Conservation (phyloP, 345 rosid genomes). For the Sapria himalayana region DNA sequence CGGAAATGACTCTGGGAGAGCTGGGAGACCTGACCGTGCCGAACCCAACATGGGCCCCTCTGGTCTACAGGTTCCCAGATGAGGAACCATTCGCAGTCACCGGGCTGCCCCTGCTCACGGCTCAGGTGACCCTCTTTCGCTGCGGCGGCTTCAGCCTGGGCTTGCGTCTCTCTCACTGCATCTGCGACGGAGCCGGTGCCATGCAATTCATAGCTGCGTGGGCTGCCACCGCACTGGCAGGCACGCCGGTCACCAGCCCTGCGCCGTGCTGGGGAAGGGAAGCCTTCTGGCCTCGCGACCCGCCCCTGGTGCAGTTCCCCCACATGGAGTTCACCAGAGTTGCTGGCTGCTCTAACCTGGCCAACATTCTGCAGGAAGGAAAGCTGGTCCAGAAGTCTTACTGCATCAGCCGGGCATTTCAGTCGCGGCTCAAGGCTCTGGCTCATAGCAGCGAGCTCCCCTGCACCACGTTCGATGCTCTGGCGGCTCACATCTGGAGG, state of each 20-base stretch:
- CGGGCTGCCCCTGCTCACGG: conserved; percentile 67
- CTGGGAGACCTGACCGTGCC: conserved; percentile 72
- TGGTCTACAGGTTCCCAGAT: conserved; percentile 34
- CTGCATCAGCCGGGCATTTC: conserved; percentile 46
- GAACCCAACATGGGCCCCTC: conserved; percentile 66
- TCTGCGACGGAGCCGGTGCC: conserved; percentile 79
- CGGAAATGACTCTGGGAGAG: conserved; percentile 30
- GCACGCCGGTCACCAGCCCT: conserved; percentile 29
- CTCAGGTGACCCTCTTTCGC: conserved; percentile 53
- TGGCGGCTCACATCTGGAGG: conserved; percentile 86
- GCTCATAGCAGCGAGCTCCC: conserved; percentile 29
- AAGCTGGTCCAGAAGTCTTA: conserved; percentile 63
- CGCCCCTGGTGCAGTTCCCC: conserved; percentile 34
- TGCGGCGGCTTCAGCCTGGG: conserved; percentile 85
- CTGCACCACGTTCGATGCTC: conserved; percentile 58
- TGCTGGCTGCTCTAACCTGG: conserved; percentile 52
- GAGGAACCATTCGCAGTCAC: conserved; percentile 70
- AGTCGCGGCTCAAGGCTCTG: conserved; percentile 26
- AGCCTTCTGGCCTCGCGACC: conserved; percentile 40
- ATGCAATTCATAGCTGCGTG: conserved; percentile 74
- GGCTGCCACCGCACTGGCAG: conserved; percentile 49
- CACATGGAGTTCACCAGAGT: conserved; percentile 51
- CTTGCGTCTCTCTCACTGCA: conserved; percentile 72
- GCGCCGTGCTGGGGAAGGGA: conserved; percentile 67
- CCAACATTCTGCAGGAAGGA: conserved; percentile 37